A percentile compares a stretch with the other conserved stretches of the same genome.
phyloP scores from a whole-genome alignment of 495 filamentous ascomycete genomes.

The Penicillium argentinense region DNA sequence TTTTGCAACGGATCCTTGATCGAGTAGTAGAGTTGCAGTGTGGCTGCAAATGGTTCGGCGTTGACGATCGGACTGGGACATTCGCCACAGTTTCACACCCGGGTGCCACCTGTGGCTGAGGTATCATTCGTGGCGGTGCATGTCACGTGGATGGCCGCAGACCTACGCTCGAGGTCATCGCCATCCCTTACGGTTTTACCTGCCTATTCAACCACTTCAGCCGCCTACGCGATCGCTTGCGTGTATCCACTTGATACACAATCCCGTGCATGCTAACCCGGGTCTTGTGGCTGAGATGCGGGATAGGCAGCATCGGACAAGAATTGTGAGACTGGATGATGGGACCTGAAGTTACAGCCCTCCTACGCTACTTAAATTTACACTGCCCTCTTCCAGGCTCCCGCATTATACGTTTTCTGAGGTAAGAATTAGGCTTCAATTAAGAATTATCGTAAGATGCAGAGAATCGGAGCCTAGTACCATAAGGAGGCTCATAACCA shows the following conservation, averaged over 20 bases:
- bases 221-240: too few relatives aligned
- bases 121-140: neutral
- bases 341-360: neutral
- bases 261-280: too few relatives aligned
- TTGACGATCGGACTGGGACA: neutral
- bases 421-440: conserved; percentile 2
- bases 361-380: neutral
- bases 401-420: neutral
- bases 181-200: too few relatives aligned
- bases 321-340: too few relatives aligned
- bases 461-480: neutral
- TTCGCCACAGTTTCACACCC: neutral
- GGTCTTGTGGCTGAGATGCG: neutral
- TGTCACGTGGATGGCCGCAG: neutral
- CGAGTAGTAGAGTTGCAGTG: neutral
- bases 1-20: neutral
- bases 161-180: too few relatives aligned
- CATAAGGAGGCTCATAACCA: neutral
- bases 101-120: too few relatives aligned
- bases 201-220: too few relatives aligned
- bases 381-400: neutral
- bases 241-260: too few relatives aligned
- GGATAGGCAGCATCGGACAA: neutral
- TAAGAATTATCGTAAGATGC: neutral
- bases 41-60: too few relatives aligned